phyloP scores from a whole-genome alignment of 129 eudicot species.

The Flaveria linearis region DNA sequence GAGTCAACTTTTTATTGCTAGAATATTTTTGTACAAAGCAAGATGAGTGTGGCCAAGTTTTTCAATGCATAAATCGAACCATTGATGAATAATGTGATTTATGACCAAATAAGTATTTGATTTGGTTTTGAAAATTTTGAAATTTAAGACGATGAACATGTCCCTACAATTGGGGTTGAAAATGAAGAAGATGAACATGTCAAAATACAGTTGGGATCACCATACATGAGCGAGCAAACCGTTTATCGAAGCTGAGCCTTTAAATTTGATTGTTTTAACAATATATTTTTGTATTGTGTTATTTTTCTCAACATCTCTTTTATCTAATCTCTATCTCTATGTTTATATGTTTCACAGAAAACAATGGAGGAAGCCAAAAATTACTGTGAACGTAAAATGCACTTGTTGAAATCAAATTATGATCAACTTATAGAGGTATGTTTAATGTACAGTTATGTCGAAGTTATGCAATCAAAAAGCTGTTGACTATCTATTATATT shows the following conservation, averaged over 20 bases:
- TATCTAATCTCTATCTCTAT: not conserved
- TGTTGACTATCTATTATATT: not conserved
- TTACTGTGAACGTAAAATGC: slow-evolving; percentile 90
- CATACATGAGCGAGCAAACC: not conserved
- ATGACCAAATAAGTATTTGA: not conserved
- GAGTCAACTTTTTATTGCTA: not conserved
- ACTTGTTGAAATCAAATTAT: slow-evolving; percentile 84
- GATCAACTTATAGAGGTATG: slow-evolving; percentile 97
- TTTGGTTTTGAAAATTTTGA: not conserved
- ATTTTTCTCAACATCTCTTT: not conserved
- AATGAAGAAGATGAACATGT: not conserved
- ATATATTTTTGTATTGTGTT: not conserved
- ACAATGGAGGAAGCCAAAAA: slow-evolving; percentile 93
- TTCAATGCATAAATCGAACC: too few relatives aligned
- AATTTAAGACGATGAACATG: not conserved
- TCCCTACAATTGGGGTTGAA: not conserved
- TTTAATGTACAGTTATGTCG: not conserved
- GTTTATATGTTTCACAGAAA: slow-evolving; percentile 49
- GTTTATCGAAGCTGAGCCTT: not conserved
- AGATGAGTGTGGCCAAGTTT: too few relatives aligned
- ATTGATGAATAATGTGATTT: too few relatives aligned
- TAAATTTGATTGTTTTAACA: not conserved
- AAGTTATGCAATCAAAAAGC: not conserved
- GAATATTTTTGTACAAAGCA: not conserved
- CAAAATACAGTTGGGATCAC: not conserved